Evolutionary conservation across 257 asterid genomes (phyloP).

Genomic region (Forsythia suspensa): DNA sequence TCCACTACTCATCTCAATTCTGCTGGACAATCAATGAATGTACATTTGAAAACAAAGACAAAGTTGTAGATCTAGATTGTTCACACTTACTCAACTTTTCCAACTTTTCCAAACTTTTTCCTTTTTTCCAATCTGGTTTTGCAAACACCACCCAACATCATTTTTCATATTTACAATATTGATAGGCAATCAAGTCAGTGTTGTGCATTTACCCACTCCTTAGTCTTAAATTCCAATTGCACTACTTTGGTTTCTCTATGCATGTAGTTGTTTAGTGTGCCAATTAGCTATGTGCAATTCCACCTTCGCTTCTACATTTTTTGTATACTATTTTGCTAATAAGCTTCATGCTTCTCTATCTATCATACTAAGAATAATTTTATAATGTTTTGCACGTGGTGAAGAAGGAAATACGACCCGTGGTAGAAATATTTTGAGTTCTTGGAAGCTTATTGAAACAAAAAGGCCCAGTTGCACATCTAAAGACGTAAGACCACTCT

Average conservation of each 20-base stretch:
- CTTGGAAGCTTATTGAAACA: conserved; percentile 63
- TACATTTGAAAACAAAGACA: too few relatives aligned
- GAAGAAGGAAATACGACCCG: conserved; percentile 65
- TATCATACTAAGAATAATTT: too few relatives aligned
- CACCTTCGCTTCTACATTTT: background rate
- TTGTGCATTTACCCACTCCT: conserved; percentile 1
- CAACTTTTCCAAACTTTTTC: too few relatives aligned
- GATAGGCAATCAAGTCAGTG: conserved; percentile 70
- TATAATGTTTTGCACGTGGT: conserved; percentile 55
- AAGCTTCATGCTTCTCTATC: background rate
- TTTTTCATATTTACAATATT: too few relatives aligned
- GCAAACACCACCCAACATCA: too few relatives aligned
- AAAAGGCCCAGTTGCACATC: conserved; percentile 52
- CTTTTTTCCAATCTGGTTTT: too few relatives aligned
- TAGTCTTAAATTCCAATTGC: background rate
- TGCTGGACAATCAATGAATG: too few relatives aligned
- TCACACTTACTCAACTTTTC: too few relatives aligned
- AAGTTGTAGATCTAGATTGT: too few relatives aligned
- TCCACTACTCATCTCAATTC: too few relatives aligned
- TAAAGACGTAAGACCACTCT: conserved; percentile 52
- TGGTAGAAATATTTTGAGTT: conserved; percentile 48
- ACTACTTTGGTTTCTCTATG: background rate
- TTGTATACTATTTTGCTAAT: background rate
- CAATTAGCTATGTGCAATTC: background rate
- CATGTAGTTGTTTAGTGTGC: background rate